These are phyloP conservation scores for Ophidiomyces ophidiicola DNA, from an alignment of 2,329 filamentous ascomycete genomes.

Conservation along the genomic window DNA sequence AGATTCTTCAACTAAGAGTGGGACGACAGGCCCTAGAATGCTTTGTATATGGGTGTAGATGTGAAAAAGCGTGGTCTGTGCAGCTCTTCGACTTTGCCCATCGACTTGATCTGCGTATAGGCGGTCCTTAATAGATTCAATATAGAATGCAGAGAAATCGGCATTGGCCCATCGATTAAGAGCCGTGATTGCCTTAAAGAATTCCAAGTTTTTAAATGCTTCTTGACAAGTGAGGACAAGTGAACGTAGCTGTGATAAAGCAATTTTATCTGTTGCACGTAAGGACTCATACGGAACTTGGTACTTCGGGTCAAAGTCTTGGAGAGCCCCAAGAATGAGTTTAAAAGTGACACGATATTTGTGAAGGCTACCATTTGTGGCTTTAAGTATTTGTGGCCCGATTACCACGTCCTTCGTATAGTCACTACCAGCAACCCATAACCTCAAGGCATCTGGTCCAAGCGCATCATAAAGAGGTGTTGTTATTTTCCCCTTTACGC, in stretches of 20 bases:
- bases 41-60: slow-evolving; percentile 62
- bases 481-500: slow-evolving; percentile 30
- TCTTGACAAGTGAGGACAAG: slow-evolving; percentile 53
- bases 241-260: slow-evolving; percentile 59
- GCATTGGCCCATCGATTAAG: slow-evolving; percentile 72
- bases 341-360: slow-evolving; percentile 86
- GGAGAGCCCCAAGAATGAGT: slow-evolving; percentile 70
- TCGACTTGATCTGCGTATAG: slow-evolving; percentile 70
- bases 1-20: slow-evolving; percentile 68
- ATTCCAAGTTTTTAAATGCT: slow-evolving; percentile 62
- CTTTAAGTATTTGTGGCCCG: slow-evolving; percentile 61
- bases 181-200: slow-evolving; percentile 60
- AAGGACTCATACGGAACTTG: slow-evolving; percentile 36
- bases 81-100: slow-evolving; percentile 46
- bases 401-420: slow-evolving; percentile 81
- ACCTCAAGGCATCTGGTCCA: slow-evolving; percentile 71
- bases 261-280: slow-evolving; percentile 58
- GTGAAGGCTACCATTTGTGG: slow-evolving; percentile 62
- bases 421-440: slow-evolving; percentile 87
- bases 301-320: slow-evolving; percentile 38
- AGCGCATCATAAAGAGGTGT: slow-evolving; percentile 51
- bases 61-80: slow-evolving; percentile 45
- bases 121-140: slow-evolving; percentile 83
- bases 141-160: slow-evolving; percentile 84
- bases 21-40: slow-evolving; percentile 71